Conservation (phyloP, 768 basidiomycete genomes). For the Clitopilus passeckerianus region DNA sequence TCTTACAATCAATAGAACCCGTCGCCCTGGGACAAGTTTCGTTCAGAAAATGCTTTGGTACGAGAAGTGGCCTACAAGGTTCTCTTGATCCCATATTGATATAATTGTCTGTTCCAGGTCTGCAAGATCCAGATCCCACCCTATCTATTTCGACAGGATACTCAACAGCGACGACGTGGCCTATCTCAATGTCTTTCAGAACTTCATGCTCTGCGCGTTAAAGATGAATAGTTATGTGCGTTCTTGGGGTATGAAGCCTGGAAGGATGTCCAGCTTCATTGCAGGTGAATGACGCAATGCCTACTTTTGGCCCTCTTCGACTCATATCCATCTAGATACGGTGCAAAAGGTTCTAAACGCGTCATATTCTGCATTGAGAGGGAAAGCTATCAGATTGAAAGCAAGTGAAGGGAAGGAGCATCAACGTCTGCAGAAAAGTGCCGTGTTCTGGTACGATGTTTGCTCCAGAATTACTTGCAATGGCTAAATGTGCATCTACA, state of each 20-base stretch:
- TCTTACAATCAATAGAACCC: conserved; percentile 64
- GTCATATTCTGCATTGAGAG: conserved; percentile 46
- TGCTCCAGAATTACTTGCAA: background rate
- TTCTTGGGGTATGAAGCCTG: conserved; percentile 45
- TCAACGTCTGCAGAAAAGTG: conserved; percentile 39
- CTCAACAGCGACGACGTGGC: conserved; percentile 62
- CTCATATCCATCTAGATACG: conserved; percentile 37
- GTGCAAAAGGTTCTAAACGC: conserved; percentile 59
- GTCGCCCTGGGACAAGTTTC: conserved; percentile 62
- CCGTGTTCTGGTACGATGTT: conserved; percentile 55
- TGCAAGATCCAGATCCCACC: conserved; percentile 69
- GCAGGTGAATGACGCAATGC: conserved; percentile 22
- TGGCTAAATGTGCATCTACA: conserved; percentile 19
- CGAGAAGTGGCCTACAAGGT: conserved; percentile 14
- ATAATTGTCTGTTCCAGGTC: conserved; percentile 33
- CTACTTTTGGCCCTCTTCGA: background rate
- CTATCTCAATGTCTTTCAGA: conserved; percentile 83
- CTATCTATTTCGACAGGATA: conserved; percentile 71
- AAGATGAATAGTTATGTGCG: conserved; percentile 83
- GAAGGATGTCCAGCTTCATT: conserved; percentile 45
- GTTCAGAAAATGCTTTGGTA: conserved; percentile 72
- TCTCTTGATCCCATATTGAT: too few relatives aligned
- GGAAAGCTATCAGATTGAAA: conserved; percentile 32
- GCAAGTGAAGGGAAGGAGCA: conserved; percentile 27
- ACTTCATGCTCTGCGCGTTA: conserved; percentile 75